These are phyloP conservation scores for Russula ochroleuca DNA, from an alignment of 768 basidiomycete species.

Conservation along the genomic window DNA sequence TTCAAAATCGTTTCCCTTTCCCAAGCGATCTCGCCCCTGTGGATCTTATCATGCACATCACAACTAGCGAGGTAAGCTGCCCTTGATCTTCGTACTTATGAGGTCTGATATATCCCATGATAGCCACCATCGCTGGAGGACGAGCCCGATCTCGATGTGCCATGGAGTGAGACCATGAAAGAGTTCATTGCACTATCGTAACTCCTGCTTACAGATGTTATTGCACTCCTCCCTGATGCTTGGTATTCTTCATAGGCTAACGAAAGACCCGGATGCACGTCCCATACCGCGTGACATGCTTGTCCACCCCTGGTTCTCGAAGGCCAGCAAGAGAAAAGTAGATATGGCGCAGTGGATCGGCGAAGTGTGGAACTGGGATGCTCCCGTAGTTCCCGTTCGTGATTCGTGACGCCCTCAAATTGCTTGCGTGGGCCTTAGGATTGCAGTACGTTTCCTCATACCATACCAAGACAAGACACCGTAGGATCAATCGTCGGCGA, in stretches of 20 bases:
- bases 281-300: conserved; percentile 78
- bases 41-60: conserved; percentile 82
- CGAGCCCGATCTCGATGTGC: conserved; percentile 41
- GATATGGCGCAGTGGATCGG: conserved; percentile 82
- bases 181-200: conserved; percentile 79
- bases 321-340: conserved; percentile 66
- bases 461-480: background rate
- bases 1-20: conserved; percentile 87
- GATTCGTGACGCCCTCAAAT: background rate
- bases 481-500: background rate
- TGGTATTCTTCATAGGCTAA: conserved; percentile 44
- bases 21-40: conserved; percentile 79
- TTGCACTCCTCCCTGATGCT: background rate
- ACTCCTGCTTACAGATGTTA: conserved; percentile 31
- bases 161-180: conserved; percentile 77
- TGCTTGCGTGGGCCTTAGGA: background rate
- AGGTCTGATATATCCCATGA: background rate
- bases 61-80: conserved; percentile 65
- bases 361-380: conserved; percentile 66
- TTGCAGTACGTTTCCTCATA: background rate
- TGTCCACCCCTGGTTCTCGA: conserved; percentile 70
- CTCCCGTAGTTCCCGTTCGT: background rate
- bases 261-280: conserved; percentile 54
- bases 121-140: conserved; percentile 72
- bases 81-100: too few species aligned